phyloP scores from a whole-genome alignment of 352 stramenopile species.

The Globisporangium perplexum region DNA sequence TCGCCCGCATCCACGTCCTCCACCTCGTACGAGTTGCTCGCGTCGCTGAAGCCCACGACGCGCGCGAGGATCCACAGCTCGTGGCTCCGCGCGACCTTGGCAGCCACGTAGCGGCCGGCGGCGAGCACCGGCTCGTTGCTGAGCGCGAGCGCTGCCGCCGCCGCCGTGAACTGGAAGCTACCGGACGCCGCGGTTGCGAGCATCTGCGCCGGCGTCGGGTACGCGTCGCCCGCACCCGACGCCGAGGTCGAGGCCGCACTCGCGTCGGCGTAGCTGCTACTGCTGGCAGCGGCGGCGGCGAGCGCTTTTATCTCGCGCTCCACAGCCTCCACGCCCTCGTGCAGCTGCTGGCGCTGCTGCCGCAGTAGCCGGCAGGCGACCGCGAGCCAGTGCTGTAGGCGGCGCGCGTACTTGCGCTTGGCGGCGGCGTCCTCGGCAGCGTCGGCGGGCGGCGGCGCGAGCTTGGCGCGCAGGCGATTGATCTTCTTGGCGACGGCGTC shows the following conservation, averaged over 20 bases:
- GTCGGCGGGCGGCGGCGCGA: slow-evolving; percentile 20
- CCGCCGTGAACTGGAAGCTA: slow-evolving; percentile 15
- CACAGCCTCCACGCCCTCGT: slow-evolving; percentile 42
- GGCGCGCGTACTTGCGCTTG: slow-evolving; percentile 40
- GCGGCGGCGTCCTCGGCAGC: slow-evolving; percentile 6
- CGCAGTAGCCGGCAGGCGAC: slow-evolving; percentile 49
- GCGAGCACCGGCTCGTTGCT: slow-evolving; percentile 36
- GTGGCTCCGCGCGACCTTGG: slow-evolving; percentile 71
- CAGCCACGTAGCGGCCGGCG: slow-evolving; percentile 53
- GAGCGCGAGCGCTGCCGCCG: slow-evolving; percentile 11
- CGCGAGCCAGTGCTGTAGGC: slow-evolving; percentile 62
- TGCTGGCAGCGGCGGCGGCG: slow-evolving; percentile 20
- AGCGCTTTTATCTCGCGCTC: slow-evolving; percentile 45
- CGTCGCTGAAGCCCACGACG: slow-evolving; percentile 84
- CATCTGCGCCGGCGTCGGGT: slow-evolving; percentile 6
- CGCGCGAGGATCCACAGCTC: slow-evolving; percentile 92
- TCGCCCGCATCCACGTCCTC: slow-evolving; percentile 91
- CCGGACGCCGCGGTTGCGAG: slow-evolving; percentile 5
- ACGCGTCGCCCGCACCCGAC: slow-evolving; percentile 2
- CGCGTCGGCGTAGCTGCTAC: neutral
- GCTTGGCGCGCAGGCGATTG: slow-evolving; percentile 51
- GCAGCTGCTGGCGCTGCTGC: slow-evolving; percentile 45
- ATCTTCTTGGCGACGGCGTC: slow-evolving; percentile 57
- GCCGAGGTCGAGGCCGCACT: neutral
- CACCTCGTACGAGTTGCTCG: slow-evolving; percentile 93